Evolutionary conservation across 441 rosid species (phyloP), one percentile per base, ranked within the genome.

Genomic region (Erodium chrysanthum): DNA sequence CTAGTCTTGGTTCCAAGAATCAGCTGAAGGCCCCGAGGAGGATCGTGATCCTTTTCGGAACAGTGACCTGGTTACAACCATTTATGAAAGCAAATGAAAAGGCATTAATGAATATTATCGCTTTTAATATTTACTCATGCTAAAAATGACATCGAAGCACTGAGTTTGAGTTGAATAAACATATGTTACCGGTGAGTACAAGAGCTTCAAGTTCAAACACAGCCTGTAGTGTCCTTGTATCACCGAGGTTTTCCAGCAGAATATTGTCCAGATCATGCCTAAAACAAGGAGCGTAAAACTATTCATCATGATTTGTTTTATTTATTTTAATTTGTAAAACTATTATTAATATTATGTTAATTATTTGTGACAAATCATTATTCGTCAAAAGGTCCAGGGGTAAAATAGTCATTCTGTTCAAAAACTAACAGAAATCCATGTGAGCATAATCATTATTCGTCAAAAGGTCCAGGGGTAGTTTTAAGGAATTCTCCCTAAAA

Each of bases 121-220:
- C 67, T 60, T 21, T 17, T 64, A 70, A 61, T 65, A 75, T 72
- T 69, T 72, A 75, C 67, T 31, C 65, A 71, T 60, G 65, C 71
- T 73, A 48, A 27, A 48, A 64, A 22, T 63, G 42, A 11, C 33
- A 67, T 68, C 20, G 35, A 61, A 61, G 18, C 20, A 29, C 37
- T 0, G 7, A 2, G 37, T 61, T 14, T 61, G 6, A 61, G 64
- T 25, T 61, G 7, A 61, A 29, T 27, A 58, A 58, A 58, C 62
- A 61, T 61, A 15, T 61, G 35, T 27, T 27, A 61, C 99, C 99
- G 64, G 99, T 95, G 71, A 95, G 93, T 71, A 92, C 95, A 76
- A 96, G 96, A 31, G 99, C 90, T 82, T 96, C 99, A 71, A 96
- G 96, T 82, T 92, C 97, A 79, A 88, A 96, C 76, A 96, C 96